Evolutionary conservation across 1,139 yeast genomes (phyloP), one percentile per base, ranked within the genome.

Genomic region (Lodderomyces elongisporus): DNA sequence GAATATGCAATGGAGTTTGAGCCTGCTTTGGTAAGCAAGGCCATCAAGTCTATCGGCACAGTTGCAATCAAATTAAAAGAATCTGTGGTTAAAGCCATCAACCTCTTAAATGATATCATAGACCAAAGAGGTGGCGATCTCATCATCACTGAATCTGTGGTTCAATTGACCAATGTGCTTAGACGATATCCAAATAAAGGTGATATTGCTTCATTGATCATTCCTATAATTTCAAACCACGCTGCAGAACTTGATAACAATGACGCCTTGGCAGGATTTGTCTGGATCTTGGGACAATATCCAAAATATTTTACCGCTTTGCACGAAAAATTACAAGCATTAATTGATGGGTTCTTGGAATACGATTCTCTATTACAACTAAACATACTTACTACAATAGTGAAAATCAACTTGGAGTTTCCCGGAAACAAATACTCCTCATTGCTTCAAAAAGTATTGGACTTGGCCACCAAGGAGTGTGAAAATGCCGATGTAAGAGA

Each of bases 1-100:
- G 99, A 93, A 58, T 83, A 93, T 55, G 80, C 96, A 4, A 80
- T 85, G 81, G 98, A 93, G 54, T 87, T 89, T 46, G 98, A 93
- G 48, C 79, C 85, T 33, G 89, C 89, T 40, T 81, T 93, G 52
- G 95, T 88, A 15, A 68, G 84, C 23, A 77, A 87, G 36, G 79
- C 96, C 1, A 81, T 91, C 33, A 73, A 71, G 44, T 93, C 94
- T 3, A 77, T 91, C 46, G 94, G 96, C 2, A 88, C 93, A 39
- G 76, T 88, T 36, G 97, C 96, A 10, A 82, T 89, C 47, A 85
- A 85, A 54, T 66, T 87, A 34, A 65, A 76, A 1, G 77, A 72
- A 38, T 60, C 72, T 28, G 73, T 81, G 2, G 74, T 67, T 31
- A 81, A 81, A 46, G 77, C 94, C n/a, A 76, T 88, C 39, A 89